Evolutionary conservation across 305 asterid species (phyloP).

Genomic region (Fraxinus paxiana): DNA sequence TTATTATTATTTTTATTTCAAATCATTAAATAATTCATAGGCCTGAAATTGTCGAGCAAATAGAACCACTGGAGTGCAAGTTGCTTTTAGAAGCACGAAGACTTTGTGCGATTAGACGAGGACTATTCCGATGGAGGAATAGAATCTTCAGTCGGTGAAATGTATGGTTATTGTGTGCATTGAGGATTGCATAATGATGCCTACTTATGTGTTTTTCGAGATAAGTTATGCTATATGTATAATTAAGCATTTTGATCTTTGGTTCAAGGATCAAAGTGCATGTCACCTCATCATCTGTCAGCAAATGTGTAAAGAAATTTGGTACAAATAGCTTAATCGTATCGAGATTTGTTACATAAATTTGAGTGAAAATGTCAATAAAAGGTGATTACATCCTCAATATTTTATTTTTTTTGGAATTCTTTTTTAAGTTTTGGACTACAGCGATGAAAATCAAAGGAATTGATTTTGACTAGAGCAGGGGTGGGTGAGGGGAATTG

Average conservation of each 20-base stretch:
- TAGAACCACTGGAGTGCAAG: slow-evolving; percentile 92
- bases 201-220: not conserved
- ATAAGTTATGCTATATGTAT: too few relatives aligned
- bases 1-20: not conserved
- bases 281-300: too few relatives aligned
- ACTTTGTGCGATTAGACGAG: slow-evolving; percentile 79
- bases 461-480: not conserved
- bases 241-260: too few relatives aligned
- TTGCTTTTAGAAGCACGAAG: slow-evolving; percentile 65
- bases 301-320: too few relatives aligned
- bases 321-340: too few relatives aligned
- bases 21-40: slow-evolving; percentile 9
- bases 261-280: too few relatives aligned
- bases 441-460: not conserved
- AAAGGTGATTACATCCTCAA: not conserved
- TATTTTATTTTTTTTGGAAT: not conserved
- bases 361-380: not conserved
- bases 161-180: slow-evolving; percentile 76
- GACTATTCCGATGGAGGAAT: slow-evolving; percentile 80
- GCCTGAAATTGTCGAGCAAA: slow-evolving; percentile 82
- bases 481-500: not conserved
- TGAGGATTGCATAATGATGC: not conserved
- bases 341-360: not conserved
- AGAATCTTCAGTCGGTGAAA: slow-evolving; percentile 98
- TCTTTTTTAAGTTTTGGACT: not conserved